Base-by-base conservation (phyloP, 257 asterid species). In the Prunella vulgaris region DNA sequence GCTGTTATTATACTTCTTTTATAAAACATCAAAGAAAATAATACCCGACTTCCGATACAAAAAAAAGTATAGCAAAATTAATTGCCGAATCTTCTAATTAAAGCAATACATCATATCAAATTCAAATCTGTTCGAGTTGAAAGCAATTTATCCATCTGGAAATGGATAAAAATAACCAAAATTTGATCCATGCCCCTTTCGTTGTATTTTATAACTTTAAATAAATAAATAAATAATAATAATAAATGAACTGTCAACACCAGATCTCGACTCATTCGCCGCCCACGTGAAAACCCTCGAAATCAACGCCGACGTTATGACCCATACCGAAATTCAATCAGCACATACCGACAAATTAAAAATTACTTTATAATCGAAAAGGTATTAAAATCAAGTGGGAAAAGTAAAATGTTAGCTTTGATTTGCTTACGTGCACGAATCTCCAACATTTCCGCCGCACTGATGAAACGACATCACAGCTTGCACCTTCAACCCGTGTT, bases 391-490 rank as follows among this genome's bases (percentile, higher is more conserved):
- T 33, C 44, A 37, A 13, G 38, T 32, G 1, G 7, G 17, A 42
- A 42, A 42, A 44, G 30, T 1, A 18, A 24, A 25, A 9, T 14
- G 59, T 1, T 25, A 2, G 59, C 13, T 15, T 3, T 10, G 49
- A 18, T 38, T 1, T 5, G 73, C 97, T 76, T 68, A 93, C 99
- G 97, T 90, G 95, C 89, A 83, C 7, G 95, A 88, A 56, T 93
- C 99, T 5, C 99, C 99, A 53, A 93, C 99, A 63, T 93, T 93
- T 49, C 99, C 99, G 15, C 99, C 99, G 71, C 99, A 93, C 73
- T 90, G 94, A 73, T 93, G 99, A 28, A 93, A 93, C 25, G 99
- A 93, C 99, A 93, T 93, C 13, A 93, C 99, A 1, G 97, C 99
- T 81, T 93, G 99, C 59, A 93, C 99, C 77, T 90, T 90, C 22